These are phyloP conservation scores for Lepidium africanum DNA, from an alignment of 345 rosid species.

Conservation along the genomic window DNA sequence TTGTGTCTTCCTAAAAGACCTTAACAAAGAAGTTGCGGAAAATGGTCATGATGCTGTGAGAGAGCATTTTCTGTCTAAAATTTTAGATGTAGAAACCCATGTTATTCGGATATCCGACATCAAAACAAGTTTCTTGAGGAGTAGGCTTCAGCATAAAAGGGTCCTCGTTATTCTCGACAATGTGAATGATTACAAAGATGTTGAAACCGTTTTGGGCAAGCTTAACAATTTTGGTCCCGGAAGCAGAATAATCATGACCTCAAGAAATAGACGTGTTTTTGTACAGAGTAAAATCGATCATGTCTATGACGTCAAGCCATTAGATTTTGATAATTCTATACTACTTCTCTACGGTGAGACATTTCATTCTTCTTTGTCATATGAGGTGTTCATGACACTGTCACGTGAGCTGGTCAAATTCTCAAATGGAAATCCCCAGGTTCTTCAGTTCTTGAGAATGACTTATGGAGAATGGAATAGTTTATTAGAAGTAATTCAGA, in stretches of 20 bases:
- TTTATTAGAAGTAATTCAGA: neutral
- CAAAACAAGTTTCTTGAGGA: conserved; percentile 5
- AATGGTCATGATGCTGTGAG: conserved; percentile 2
- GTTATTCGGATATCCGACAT: neutral
- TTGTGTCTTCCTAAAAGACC: conserved; percentile 30
- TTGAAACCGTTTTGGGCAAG: neutral
- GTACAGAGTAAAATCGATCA: neutral
- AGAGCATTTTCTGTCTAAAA: neutral
- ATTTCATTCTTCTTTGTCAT: neutral
- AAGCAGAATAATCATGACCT: conserved; percentile 24
- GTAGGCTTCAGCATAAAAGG: conserved; percentile 8
- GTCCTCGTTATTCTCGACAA: conserved; percentile 24
- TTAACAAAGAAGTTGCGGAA: conserved; percentile 10
- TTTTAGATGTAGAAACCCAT: conserved; percentile 8
- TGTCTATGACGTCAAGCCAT: conserved; percentile 25
- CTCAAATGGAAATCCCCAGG: conserved; percentile 21
- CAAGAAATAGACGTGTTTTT: conserved; percentile 18
- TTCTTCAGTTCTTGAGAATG: conserved; percentile 5
- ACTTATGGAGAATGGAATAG: neutral
- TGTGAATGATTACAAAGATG: conserved; percentile 19
- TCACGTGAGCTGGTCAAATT: conserved; percentile 13
- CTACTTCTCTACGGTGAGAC: neutral
- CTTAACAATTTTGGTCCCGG: conserved; percentile 20
- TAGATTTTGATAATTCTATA: conserved; percentile 1
- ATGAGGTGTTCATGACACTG: neutral